A percentile compares a stretch with the other conserved stretches of the same genome.
These are phyloP conservation scores for Clavaria fumosa DNA, from an alignment of 768 basidiomycete genomes.

Conservation along the genomic window DNA sequence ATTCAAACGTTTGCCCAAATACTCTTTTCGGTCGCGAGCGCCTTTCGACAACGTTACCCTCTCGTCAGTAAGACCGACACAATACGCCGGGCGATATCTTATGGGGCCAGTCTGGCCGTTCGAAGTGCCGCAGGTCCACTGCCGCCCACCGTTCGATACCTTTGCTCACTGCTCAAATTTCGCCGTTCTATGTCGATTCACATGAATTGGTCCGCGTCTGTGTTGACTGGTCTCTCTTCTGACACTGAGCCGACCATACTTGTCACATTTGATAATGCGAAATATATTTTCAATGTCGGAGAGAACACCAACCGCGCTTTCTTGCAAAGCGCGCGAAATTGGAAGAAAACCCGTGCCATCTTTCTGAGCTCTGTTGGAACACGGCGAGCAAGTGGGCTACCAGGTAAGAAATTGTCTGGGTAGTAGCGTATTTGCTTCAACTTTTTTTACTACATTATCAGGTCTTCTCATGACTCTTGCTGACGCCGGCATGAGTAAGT, in stretches of 20 bases:
- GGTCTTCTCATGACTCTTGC: conserved; percentile 71
- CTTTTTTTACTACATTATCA: conserved; percentile 15
- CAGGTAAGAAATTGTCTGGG: too few relatives aligned
- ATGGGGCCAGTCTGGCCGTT: too few relatives aligned
- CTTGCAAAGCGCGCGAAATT: conserved; percentile 46
- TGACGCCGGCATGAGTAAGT: conserved; percentile 42
- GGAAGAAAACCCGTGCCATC: conserved; percentile 51
- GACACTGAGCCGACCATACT: conserved; percentile 75
- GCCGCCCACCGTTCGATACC: too few relatives aligned
- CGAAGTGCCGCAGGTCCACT: too few relatives aligned
- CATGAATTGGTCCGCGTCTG: conserved; percentile 51
- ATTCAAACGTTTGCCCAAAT: too few relatives aligned
- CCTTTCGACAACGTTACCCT: too few relatives aligned
- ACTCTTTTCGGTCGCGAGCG: too few relatives aligned
- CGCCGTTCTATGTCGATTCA: conserved; percentile 5
- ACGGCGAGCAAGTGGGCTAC: conserved; percentile 52
- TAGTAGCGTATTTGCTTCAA: too few relatives aligned
- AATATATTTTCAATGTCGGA: conserved; percentile 81
- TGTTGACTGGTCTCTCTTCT: conserved; percentile 40
- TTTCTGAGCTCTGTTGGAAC: conserved; percentile 58
- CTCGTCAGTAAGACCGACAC: too few relatives aligned
- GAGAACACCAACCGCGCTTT: conserved; percentile 69
- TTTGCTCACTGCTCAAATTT: neutral
- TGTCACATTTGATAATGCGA: conserved; percentile 58
- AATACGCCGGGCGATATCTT: too few relatives aligned